Evolutionary conservation across 495 filamentous ascomycete species (phyloP), one percentile per base, ranked within the genome.

Genomic region (Penicillium odoratum): DNA sequence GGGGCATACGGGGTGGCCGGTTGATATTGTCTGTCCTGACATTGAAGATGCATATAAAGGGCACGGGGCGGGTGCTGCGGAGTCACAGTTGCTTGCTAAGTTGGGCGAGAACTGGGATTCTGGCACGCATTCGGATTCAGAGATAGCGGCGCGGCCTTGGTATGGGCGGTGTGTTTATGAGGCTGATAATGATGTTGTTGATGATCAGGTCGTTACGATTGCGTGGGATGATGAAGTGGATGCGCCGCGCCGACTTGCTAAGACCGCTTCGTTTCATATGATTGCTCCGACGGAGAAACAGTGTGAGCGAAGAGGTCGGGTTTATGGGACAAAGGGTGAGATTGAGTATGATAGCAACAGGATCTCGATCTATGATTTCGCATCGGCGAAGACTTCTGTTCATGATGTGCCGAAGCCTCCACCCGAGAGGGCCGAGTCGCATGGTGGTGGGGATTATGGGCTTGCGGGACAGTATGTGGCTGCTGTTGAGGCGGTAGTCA

Each of bases 91-190:
- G n/a, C 51, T 76, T 21, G 43, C 48, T 2, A 46, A 58, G 4
- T 78, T 98, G 2, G 67, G 67, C 1, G 84, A 90, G 56, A 85
- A 97, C 69, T 97, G 96, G 62, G 77, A 83, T 36, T 47, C 43
- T 3, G 15, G 21, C 5, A 62, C 73, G 7, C 83, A 82, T 1
- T 62, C 78, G 1, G 72, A 76, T 9, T 58, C 59, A 18, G 77
- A 85, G 7, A 78, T 92, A 9, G 80, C 86, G 51, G 53, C 72
- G 9, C 74, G 84, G 18, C 86, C 88, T 16, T 97, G 92, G 92
- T 97, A 91, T 64, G 94, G 94, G 1, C 85, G 93, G 31, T 98
- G 95, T 68, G 94, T 98, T 8, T 98, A 87, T 72, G 94, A 97
- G 69, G 79, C 86, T 15, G 91, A 93, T 69, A 98, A 97, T 65